Evolutionary conservation across 2,329 filamentous ascomycete genomes (phyloP).

Genomic region (Graphilbum fragrans): DNA sequence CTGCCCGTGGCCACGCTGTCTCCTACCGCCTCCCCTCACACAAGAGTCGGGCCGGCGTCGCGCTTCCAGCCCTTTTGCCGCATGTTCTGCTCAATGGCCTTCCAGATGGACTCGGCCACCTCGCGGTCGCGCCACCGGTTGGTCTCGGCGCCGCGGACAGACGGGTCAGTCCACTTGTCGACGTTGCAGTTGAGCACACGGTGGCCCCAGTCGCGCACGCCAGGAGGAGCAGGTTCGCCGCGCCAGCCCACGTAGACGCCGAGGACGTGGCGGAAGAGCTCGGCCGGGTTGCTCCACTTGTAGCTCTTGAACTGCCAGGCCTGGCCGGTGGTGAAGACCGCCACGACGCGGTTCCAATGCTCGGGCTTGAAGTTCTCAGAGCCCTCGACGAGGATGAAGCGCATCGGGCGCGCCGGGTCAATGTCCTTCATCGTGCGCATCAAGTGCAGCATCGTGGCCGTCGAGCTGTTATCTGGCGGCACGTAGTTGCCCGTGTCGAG

Average conservation of each 20-base stretch:
- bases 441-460: slow-evolving; percentile 75
- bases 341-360: slow-evolving; percentile 92
- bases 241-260: slow-evolving; percentile 89
- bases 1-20: no score
- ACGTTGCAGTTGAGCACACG: slow-evolving; percentile 67
- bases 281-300: slow-evolving; percentile 82
- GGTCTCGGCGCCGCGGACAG: slow-evolving; percentile 29
- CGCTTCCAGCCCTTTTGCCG: slow-evolving; percentile 69
- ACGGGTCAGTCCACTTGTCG: slow-evolving; percentile 65
- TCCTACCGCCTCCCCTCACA: slow-evolving; percentile 21
- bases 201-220: slow-evolving; percentile 73
- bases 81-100: slow-evolving; percentile 80
- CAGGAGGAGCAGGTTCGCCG: slow-evolving; percentile 66
- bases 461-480: slow-evolving; percentile 58
- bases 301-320: slow-evolving; percentile 98
- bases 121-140: slow-evolving; percentile 78
- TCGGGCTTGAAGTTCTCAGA: slow-evolving; percentile 94
- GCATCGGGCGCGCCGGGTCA: slow-evolving; percentile 59
- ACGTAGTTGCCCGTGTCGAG: slow-evolving; percentile 74
- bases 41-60: slow-evolving; percentile 50
- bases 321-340: slow-evolving; percentile 94
- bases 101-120: slow-evolving; percentile 88
- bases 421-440: slow-evolving; percentile 63
- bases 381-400: slow-evolving; percentile 91
- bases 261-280: slow-evolving; percentile 79